Conservation (phyloP, 2,329 filamentous ascomycete species). For the Zymoseptoria passerinii region DNA sequence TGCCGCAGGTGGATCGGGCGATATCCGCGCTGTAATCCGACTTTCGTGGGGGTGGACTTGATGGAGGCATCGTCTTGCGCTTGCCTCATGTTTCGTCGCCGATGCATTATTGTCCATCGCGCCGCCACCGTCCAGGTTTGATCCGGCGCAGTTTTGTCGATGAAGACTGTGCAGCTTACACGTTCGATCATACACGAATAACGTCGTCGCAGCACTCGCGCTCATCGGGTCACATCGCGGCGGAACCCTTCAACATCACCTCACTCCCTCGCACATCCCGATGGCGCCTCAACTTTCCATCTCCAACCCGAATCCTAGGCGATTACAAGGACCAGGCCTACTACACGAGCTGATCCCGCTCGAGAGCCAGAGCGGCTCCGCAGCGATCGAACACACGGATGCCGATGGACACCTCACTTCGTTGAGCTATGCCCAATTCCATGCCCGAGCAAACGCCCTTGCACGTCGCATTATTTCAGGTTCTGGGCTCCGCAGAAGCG, state of each 20-base stretch:
- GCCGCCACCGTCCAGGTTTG: neutral
- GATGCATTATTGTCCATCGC: neutral
- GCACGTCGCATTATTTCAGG: constrained; percentile 42
- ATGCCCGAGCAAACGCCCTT: constrained; percentile 49
- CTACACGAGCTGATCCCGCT: constrained; percentile 56
- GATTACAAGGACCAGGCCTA: constrained; percentile 47
- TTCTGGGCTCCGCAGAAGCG: neutral
- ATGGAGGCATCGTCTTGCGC: neutral
- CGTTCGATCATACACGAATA: neutral
- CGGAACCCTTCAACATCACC: neutral
- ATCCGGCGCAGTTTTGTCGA: neutral
- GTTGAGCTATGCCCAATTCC: constrained; percentile 56
- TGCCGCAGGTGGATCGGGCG: neutral
- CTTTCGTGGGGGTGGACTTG: neutral
- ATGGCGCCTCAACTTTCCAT: constrained; percentile 41
- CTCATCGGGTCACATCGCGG: neutral
- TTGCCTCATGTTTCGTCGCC: neutral
- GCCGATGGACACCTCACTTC: constrained; percentile 38
- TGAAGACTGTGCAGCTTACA: neutral
- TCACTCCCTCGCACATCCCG: neutral
- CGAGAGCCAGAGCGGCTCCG: constrained; percentile 27
- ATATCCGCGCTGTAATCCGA: too few relatives aligned
- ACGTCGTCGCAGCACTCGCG: too few relatives aligned
- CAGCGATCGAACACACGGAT: constrained; percentile 58
- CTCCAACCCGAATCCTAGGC: constrained; percentile 47